Percentiles rank a stretch among this genome's conserved stretches.
Conservation (phyloP, 2,329 filamentous ascomycete genomes). For the Hypoxylon sp. region DNA sequence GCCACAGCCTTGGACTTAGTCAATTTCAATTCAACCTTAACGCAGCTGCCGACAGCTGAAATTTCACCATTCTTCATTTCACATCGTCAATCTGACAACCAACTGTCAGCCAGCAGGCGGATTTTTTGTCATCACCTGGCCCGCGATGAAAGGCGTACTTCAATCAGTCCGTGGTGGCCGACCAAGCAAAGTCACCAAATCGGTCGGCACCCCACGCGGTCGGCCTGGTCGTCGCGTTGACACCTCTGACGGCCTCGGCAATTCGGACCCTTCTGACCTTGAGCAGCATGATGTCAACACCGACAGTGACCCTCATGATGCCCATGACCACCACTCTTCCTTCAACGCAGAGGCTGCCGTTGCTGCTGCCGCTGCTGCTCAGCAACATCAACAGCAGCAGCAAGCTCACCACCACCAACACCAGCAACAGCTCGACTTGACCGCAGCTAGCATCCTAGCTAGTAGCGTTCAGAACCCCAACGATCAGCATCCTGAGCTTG, state of each 20-base stretch:
- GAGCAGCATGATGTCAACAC: slow-evolving; percentile 48
- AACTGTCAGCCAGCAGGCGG: slow-evolving; percentile 55
- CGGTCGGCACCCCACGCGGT: slow-evolving; percentile 50
- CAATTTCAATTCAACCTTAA: neutral
- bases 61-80: slow-evolving; percentile 41
- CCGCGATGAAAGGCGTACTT: slow-evolving; percentile 56
- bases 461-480: slow-evolving; percentile 52
- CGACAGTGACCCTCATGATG: slow-evolving; percentile 45
- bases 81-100: slow-evolving; percentile 51
- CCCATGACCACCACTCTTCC: slow-evolving; percentile 47
- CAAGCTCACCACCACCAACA: slow-evolving; percentile 49
- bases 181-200: slow-evolving; percentile 63
- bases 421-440: slow-evolving; percentile 52
- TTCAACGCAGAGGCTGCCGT: slow-evolving; percentile 52
- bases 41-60: slow-evolving; percentile 55
- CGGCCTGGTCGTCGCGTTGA: slow-evolving; percentile 52
- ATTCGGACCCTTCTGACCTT: slow-evolving; percentile 53
- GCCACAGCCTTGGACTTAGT: neutral
- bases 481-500: slow-evolving; percentile 53
- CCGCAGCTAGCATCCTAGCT: slow-evolving; percentile 52
- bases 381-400: slow-evolving; percentile 53
- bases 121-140: slow-evolving; percentile 43
- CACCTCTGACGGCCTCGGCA: slow-evolving; percentile 53
- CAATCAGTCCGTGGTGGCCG: slow-evolving; percentile 58
- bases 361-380: slow-evolving; percentile 54